Evolutionary conservation across 179 eudicot species (phyloP).

Genomic region (Kewa caespitosa): DNA sequence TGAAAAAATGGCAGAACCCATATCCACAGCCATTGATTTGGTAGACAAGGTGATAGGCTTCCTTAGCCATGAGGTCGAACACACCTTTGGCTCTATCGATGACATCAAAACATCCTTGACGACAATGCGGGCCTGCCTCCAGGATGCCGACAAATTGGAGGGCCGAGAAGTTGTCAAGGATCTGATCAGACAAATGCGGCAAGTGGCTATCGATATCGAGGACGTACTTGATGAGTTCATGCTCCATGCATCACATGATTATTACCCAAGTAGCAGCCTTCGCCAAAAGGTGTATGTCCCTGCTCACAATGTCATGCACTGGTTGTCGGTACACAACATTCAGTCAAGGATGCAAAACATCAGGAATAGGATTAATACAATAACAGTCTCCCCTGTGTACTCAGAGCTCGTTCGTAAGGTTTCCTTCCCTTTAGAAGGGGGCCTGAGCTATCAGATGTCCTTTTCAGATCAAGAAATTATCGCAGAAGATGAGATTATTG

Average conservation of each 20-base stretch:
- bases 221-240: not conserved
- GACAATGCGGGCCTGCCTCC: not conserved
- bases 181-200: not conserved
- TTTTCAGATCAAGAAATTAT: not conserved
- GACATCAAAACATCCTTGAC: not conserved
- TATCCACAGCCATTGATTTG: not conserved
- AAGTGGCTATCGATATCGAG: not conserved
- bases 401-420: not conserved
- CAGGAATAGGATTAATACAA: not conserved
- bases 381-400: not conserved
- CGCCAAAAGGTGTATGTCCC: not conserved
- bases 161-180: not conserved
- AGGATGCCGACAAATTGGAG: not conserved
- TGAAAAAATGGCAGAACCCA: not conserved
- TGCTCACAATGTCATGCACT: not conserved
- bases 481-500: not conserved
- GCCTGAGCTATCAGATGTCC: too few relatives aligned
- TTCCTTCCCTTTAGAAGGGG: not conserved
- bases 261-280: not conserved
- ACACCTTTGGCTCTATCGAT: not conserved
- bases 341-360: not conserved
- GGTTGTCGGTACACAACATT: not conserved
- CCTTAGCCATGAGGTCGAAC: not conserved
- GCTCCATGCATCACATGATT: not conserved
- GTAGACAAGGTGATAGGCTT: not conserved